Conservation (phyloP, 2,329 filamentous ascomycete genomes). For the Exophiala bonariae region DNA sequence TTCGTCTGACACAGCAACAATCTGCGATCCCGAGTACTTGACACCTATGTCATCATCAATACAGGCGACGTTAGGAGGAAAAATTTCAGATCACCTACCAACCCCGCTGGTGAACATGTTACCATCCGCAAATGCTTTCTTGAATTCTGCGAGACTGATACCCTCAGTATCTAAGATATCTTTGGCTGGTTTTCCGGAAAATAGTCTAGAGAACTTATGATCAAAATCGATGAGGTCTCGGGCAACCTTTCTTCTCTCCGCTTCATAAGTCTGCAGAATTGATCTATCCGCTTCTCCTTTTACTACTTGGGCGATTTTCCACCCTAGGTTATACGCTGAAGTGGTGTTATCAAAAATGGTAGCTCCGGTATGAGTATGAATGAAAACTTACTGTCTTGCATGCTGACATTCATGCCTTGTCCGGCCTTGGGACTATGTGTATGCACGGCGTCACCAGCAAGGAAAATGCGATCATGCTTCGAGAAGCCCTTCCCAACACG, state of each 20-base stretch:
- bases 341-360: too few relatives aligned
- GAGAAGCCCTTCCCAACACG: constrained; percentile 53
- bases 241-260: constrained; percentile 59
- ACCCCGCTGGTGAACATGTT: constrained; percentile 59
- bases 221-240: constrained; percentile 66
- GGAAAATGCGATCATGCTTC: constrained; percentile 60
- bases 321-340: constrained; percentile 58
- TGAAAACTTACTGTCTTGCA: constrained; percentile 68
- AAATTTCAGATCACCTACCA: too few relatives aligned
- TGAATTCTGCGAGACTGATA: constrained; percentile 59
- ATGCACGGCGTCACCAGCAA: constrained; percentile 66
- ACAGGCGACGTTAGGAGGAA: too few relatives aligned
- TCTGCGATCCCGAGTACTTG: too few relatives aligned
- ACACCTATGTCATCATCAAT: too few relatives aligned
- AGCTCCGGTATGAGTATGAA: too few relatives aligned
- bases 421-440: constrained; percentile 63
- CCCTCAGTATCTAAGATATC: constrained; percentile 40
- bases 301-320: constrained; percentile 55
- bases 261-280: constrained; percentile 53
- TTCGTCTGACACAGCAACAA: too few relatives aligned
- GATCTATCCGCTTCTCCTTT: constrained; percentile 39
- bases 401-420: constrained; percentile 70
- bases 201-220: constrained; percentile 52
- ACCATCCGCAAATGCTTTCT: constrained; percentile 55
- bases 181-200: constrained; percentile 42